Base-by-base conservation (phyloP, 306 rosid genomes). In the Lupinus albus region DNA sequence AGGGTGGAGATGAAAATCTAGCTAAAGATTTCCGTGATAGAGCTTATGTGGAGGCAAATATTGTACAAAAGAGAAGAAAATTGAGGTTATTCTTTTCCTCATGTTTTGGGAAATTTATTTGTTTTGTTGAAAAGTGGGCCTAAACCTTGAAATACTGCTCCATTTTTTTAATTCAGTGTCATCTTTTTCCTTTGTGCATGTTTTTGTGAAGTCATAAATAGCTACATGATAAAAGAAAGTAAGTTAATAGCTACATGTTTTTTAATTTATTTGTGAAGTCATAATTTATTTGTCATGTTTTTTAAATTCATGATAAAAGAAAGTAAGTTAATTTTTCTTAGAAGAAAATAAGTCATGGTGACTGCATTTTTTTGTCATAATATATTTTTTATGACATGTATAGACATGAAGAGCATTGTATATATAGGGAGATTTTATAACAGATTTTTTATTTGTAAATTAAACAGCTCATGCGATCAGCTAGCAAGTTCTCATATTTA, bases 1-100 rank as follows among this genome's bases (percentile, higher is more conserved):
- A 88, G 83, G 96, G 99, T 42, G 99, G 99, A 52, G 97, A 93
- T 81, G 96, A 90, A 81, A 88, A 82, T 79, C 83, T 90, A 55
- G 96, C 97, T 41, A 81, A 72, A 75, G 95, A 88, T 67, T 93
- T 93, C 76, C 95, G 97, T 49, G 81, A 85, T 62, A 87, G 87
- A 88, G 97, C 96, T 38, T 93, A 83, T 61, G 56, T 14, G 5
- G 88, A 83, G 77, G 97, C 95, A 66, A 76, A 67, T 74, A 44
- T 0, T 74, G 85, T 90, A 35, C 91, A 76, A 3, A 84, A 77
- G 78, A 93, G 82, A 82, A 90, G 85, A 79, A 90, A 84, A 61
- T 84, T 20, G 35, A 85, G 99, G 99, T 93, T 73, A 53, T 50
- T 65, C 25, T 67, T 68, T 49, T 61, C 51, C 28, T 47, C 70